phyloP scores from a whole-genome alignment of 140 eudicot genomes.

The Stevia rebaudiana region DNA sequence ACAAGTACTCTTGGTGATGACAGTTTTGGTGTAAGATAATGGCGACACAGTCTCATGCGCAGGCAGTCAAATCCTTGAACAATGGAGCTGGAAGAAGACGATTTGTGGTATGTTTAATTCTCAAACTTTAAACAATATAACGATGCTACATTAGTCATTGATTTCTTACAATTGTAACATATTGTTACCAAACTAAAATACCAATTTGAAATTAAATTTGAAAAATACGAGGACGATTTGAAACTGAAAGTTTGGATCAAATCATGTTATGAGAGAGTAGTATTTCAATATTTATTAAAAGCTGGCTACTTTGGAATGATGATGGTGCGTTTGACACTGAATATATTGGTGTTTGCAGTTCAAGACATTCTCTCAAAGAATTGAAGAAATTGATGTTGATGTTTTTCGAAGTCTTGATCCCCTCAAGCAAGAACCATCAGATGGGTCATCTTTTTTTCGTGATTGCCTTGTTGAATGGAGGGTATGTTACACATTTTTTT shows the following conservation, averaged over 20 bases:
- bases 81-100: constrained; percentile 65
- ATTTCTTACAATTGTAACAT: not conserved
- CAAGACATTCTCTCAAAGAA: constrained; percentile 67
- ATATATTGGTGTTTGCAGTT: constrained; percentile 46
- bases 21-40: constrained; percentile 26
- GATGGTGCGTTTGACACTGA: constrained; percentile 11
- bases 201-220: not conserved
- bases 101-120: constrained; percentile 46
- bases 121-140: not conserved
- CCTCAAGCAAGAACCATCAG: constrained; percentile 55
- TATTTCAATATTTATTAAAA: not conserved
- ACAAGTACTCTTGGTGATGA: not conserved
- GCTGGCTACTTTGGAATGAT: not conserved
- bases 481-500: constrained; percentile 34
- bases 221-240: not conserved
- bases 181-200: not conserved
- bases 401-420: constrained; percentile 74
- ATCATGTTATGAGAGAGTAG: no score
- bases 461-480: constrained; percentile 81
- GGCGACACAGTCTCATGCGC: constrained; percentile 65
- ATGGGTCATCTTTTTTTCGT: constrained; percentile 69
- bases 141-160: not conserved
- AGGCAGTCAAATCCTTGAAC: constrained; percentile 77
- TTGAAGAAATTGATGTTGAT: constrained; percentile 71
- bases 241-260: no score